These are phyloP conservation scores for Micromonas commoda DNA, from an alignment of 139 green algal species.

Conservation along the genomic window DNA sequence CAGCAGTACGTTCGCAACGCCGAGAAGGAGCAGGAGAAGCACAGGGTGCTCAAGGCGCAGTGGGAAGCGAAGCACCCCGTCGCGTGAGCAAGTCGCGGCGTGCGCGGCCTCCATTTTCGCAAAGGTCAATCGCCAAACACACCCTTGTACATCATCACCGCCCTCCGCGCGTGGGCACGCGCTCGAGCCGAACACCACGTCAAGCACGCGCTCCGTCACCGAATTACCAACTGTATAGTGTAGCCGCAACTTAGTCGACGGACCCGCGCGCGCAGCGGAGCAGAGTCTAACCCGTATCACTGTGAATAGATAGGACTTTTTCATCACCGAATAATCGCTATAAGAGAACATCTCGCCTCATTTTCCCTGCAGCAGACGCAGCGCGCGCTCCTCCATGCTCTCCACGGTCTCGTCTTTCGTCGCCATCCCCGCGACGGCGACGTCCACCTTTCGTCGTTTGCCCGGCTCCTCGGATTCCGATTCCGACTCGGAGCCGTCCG, in stretches of 20 bases:
- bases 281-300: no score
- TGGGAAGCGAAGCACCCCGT: not conserved
- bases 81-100: not conserved
- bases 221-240: not conserved
- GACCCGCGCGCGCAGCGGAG: not conserved
- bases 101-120: no score
- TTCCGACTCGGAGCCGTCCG: conserved; percentile 7
- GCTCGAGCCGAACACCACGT: no score
- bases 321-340: no score
- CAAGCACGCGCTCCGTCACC: not conserved
- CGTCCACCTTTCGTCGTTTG: conserved; percentile 3
- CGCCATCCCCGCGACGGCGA: not conserved
- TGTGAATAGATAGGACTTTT: no score
- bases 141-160: no score
- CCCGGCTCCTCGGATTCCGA: conserved; percentile 36
- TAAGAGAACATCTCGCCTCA: no score
- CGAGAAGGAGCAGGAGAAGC: not conserved
- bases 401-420: not conserved
- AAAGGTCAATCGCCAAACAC: no score
- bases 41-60: not conserved
- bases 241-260: not conserved
- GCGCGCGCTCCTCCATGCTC: not conserved
- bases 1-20: not conserved
- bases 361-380: not conserved
- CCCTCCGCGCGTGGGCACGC: no score